Evolutionary conservation across 2,329 filamentous ascomycete species (phyloP), one percentile per base, ranked within the genome.

Genomic region (Trichoderma harzianum): DNA sequence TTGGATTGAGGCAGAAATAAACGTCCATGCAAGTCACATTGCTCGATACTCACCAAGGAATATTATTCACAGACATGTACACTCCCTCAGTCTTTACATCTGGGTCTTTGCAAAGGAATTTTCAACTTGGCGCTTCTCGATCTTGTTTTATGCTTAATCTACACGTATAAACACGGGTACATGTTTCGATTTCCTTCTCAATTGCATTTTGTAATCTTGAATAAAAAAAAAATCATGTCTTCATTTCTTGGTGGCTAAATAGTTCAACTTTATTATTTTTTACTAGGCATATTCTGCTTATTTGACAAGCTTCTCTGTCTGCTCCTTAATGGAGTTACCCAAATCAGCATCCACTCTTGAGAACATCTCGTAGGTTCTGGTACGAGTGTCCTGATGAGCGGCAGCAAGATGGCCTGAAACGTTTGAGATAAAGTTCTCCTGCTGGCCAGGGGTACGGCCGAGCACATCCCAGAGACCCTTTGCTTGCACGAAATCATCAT

Each of bases 301-400:
- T 66, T 75, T 74, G 30, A 74, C 82, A 68, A 79, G 78, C 77
- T 83, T 81, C 79, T 90, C 88, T 1, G 88, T 89, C 67, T 83
- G 83, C 73, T 83, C 81, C 77, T 84, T 81, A 76, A 91, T 87
- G 14, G 85, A 82, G 43, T 78, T 78, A 30, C 88, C 88, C 3
- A 91, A 83, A 18, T 84, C 83, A 11, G 80, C 73, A 74, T 89
- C 85, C n/a, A 91, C 87, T 58, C 82, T 84, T 53, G 78, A 77
- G 79, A 90, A 91, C 87, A 90, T 90, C 66, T 83, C 86, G 76
- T 90, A 91, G 18, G 88, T 89, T 55, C 86, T 83, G 75, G 86
- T 83, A 47, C 89, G 84, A 47, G 89, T 87, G 74, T 86, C 85
- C 72, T 83, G 81, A 74, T 86, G 82, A 2, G 88, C 89, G 65